phyloP scores from a whole-genome alignment of 495 filamentous ascomycete species.

The Trichoderma reesei region DNA sequence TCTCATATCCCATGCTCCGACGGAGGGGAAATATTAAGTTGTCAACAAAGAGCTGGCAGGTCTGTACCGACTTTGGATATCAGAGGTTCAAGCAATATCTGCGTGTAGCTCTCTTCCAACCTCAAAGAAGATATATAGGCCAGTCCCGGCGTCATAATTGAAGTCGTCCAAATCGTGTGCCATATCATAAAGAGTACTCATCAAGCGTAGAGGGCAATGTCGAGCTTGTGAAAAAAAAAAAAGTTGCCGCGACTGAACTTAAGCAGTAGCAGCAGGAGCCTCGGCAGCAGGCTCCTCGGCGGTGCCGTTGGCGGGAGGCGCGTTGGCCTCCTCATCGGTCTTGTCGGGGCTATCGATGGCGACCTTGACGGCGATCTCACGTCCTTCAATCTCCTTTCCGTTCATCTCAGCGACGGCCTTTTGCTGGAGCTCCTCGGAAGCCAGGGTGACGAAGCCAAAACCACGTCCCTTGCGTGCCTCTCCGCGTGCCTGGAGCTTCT shows the following conservation, averaged over 20 bases:
- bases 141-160: constrained; percentile 6
- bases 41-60: background rate
- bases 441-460: constrained; percentile 94
- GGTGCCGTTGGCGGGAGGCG: constrained; percentile 31
- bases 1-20: constrained; percentile 3
- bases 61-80: background rate
- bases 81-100: background rate
- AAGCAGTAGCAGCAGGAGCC: constrained; percentile 7
- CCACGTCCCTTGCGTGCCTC: constrained; percentile 99
- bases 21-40: constrained; percentile 1
- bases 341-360: constrained; percentile 99
- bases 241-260: background rate
- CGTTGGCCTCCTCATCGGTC: constrained; percentile 71
- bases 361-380: constrained; percentile 99
- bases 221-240: constrained; percentile 2
- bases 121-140: constrained; percentile 6
- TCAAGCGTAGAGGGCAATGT: constrained; percentile 7
- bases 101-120: background rate
- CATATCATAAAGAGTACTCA: constrained; percentile 11
- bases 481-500: constrained; percentile 95
- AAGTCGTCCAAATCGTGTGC: constrained; percentile 10
- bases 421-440: constrained; percentile 89
- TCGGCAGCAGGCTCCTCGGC: constrained; percentile 6
- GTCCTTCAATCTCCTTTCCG: constrained; percentile 94
- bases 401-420: constrained; percentile 98